Evolutionary conservation across 2,329 filamentous ascomycete species (phyloP).

Genomic region (Cercospora janseana): DNA sequence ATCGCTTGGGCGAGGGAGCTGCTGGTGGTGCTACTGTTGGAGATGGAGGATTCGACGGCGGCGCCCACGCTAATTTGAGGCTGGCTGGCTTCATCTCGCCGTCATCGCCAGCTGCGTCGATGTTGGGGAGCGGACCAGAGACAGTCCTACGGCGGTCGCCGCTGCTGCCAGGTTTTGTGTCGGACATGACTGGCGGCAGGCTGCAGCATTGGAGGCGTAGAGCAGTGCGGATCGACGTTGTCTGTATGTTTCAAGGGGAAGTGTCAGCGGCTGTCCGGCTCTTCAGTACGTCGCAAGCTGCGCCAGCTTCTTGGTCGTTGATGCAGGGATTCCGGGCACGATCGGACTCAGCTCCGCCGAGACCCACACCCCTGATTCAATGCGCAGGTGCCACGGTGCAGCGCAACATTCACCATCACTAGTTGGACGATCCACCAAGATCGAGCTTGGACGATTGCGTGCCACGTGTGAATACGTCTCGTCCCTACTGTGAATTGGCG

Average conservation of each 20-base stretch:
- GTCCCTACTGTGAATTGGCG: background rate
- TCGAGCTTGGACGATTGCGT: constrained; percentile 4
- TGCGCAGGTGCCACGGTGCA: background rate
- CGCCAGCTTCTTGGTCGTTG: background rate
- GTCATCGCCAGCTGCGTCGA: constrained; percentile 18
- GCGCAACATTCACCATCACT: too few species aligned
- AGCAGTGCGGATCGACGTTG: constrained; percentile 5
- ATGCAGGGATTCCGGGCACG: background rate
- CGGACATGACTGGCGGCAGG: constrained; percentile 5
- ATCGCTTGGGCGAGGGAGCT: constrained; percentile 14
- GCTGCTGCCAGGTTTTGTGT: constrained; percentile 22
- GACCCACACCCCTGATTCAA: background rate
- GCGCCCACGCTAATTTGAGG: constrained; percentile 33
- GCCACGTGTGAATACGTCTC: background rate
- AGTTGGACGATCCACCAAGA: too few species aligned
- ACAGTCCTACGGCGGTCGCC: constrained; percentile 27
- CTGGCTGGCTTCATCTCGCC: constrained; percentile 18
- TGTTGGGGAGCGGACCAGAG: constrained; percentile 22
- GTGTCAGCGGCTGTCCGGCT: background rate
- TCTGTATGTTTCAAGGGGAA: background rate
- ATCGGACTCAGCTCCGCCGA: constrained; percentile 1
- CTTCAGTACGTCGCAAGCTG: background rate
- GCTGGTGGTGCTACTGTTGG: constrained; percentile 25
- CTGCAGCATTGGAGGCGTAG: constrained; percentile 23
- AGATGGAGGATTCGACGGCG: constrained; percentile 28